These are phyloP conservation scores for Penicillium polonicum DNA, from an alignment of 2,329 filamentous ascomycete species.

Conservation along the genomic window DNA sequence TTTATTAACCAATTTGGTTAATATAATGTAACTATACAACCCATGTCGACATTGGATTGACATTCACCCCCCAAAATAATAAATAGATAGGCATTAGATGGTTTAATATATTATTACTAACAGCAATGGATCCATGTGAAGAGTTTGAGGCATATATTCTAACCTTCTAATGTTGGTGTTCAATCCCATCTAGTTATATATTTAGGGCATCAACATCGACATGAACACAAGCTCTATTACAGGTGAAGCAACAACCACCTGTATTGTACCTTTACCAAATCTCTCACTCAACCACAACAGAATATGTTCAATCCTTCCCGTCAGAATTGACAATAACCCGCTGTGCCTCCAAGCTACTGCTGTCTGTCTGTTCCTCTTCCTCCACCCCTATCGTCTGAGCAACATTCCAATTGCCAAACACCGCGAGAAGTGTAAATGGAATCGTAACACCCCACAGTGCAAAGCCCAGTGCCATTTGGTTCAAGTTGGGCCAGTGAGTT, in stretches of 20 bases:
- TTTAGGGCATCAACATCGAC: not conserved
- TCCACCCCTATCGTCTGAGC: not conserved
- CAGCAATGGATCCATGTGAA: not conserved
- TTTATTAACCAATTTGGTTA: not conserved
- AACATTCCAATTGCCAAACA: constrained; percentile 19
- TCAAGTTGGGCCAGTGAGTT: constrained; percentile 30
- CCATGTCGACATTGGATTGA: not conserved
- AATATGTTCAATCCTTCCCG: not conserved
- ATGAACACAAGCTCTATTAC: not conserved
- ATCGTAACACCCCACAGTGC: constrained; percentile 31
- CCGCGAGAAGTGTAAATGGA: constrained; percentile 18
- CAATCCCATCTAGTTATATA: not conserved
- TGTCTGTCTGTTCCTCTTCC: constrained; percentile 5
- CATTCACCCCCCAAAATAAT: not conserved
- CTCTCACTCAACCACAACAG: not conserved
- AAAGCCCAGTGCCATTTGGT: constrained; percentile 35
- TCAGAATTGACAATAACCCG: constrained; percentile 6
- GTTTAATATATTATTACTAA: not conserved
- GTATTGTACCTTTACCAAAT: not conserved
- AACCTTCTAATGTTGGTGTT: not conserved
- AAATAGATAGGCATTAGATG: not conserved
- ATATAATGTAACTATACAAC: not conserved
- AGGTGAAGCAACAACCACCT: not conserved
- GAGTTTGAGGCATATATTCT: too few species aligned
- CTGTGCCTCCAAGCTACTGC: constrained; percentile 13